Percentiles rank a stretch among this genome's conserved stretches.
These are phyloP conservation scores for Ogataea trehalophila DNA, from an alignment of 805 yeast species.

Conservation along the genomic window DNA sequence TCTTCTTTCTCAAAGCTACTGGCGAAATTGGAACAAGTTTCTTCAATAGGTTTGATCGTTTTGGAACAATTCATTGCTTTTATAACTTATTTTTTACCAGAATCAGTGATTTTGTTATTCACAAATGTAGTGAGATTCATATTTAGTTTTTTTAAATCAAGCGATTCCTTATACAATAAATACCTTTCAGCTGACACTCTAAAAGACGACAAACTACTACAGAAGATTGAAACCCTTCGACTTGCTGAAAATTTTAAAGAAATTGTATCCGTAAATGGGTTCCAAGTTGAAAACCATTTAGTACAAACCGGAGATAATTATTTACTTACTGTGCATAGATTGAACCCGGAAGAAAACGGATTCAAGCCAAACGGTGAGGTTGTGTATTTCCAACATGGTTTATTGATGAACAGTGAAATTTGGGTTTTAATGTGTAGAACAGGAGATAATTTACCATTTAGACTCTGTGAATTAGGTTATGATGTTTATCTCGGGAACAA, in stretches of 20 bases:
- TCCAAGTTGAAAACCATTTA: slow-evolving; percentile 67
- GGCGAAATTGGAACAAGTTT: slow-evolving; percentile 12
- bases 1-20: neutral
- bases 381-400: slow-evolving; percentile 86
- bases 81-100: slow-evolving; percentile 24
- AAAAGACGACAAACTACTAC: slow-evolving; percentile 12
- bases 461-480: slow-evolving; percentile 73
- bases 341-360: slow-evolving; percentile 36
- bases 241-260: slow-evolving; percentile 53
- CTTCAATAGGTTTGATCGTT: slow-evolving; percentile 23
- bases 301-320: slow-evolving; percentile 77
- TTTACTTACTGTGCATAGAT: slow-evolving; percentile 67
- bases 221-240: slow-evolving; percentile 32
- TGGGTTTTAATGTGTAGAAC: slow-evolving; percentile 40
- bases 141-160: slow-evolving; percentile 17
- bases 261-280: slow-evolving; percentile 66
- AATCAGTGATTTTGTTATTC: slow-evolving; percentile 18
- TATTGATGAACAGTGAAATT: slow-evolving; percentile 83
- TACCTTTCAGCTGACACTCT: slow-evolving; percentile 13
- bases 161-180: slow-evolving; percentile 20
- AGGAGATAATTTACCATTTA: slow-evolving; percentile 61
- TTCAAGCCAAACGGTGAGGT: slow-evolving; percentile 38
- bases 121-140: slow-evolving; percentile 18
- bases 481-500: slow-evolving; percentile 96
- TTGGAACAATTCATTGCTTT: slow-evolving; percentile 23